Evolutionary conservation across 768 basidiomycete genomes (phyloP), one percentile per base, ranked within the genome.

Genomic region (Psilocybe tampanensis): DNA sequence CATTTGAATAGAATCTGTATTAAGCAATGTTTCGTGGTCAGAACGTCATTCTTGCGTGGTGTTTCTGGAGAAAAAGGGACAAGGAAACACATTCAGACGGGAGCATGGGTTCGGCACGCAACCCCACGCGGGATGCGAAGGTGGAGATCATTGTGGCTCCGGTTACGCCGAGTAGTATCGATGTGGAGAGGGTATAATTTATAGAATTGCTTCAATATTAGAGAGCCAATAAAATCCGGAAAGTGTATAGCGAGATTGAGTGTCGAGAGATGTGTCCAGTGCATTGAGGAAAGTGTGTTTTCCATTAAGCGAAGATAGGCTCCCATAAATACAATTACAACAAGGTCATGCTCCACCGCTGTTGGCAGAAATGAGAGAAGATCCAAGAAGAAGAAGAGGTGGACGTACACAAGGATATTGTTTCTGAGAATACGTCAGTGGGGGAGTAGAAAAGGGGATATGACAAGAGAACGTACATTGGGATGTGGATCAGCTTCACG

Each of bases 401-500:
- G 22, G 24, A 93, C 95, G 67, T 84, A 97, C 95, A 97, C 95
- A 60, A 97, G 85, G 66, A 97, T 97, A 72, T 97, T 96, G 78
- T 96, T 97, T 84, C 94, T 96, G 41, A 7, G 47, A 64, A 64
- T 68, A 51, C 8, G 47, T 59, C 54, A 58, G 64, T 68, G 69
- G 50, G 63, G 60, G 44, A 44, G 33, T 18, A 45, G 33, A 22
- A 41, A 17, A 17, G 6, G 33, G 24, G 13, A 49, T 8, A 44
- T 44, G 42, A 26, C 39, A 49, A 36, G 52, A 36, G 52, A 17
- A 86, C 95, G 78, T 64, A 96, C 95, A 97, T 96, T 66, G 95
- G 95, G 74, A 96, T 97, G 75, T 98, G 95, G 66, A 98, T 95
- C 63, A 98, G 86, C 75, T 98, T 98, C 64, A 97, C 95, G 70